Evolutionary conservation across 148 eudicot genomes (phyloP), one percentile per base, ranked within the genome.

Genomic region (Amaranthus palmeri): DNA sequence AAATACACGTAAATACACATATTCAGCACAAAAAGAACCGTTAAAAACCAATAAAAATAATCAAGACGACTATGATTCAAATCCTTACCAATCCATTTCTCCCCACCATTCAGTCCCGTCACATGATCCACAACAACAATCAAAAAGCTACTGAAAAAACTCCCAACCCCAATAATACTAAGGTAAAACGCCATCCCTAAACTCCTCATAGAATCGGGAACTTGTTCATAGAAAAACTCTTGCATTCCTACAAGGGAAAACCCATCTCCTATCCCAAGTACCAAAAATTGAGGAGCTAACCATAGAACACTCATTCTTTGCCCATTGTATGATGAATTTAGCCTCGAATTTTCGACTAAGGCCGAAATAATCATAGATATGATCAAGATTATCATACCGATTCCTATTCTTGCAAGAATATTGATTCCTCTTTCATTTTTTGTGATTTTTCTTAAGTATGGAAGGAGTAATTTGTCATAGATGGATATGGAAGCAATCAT

Each of bases 171-270:
- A 3, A 79, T 71, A 7, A 85, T 86, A 63, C 91, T 82, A 0
- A 87, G 81, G 53, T 87, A 89, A 17, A 89, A 67, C 1, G 83
- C 95, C 63, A 89, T 79, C 5, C 93, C 93, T 13, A 85, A 44
- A 64, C 93, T 85, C 66, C 91, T 82, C 93, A 89, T 89, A 0
- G 89, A 77, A 18, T 89, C 86, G 0, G 95, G 95, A 13, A 89
- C 89, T 66, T 89, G 88, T 40, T 87, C 89, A 42, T 87, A 89
- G 68, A 84, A 87, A 15, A 79, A 89, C 83, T 89, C 91, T 72
- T 89, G 95, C 76, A 89, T 59, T 2, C 95, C 95, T 1, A 87
- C 89, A 0, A 89, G 72, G 4, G 85, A 77, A 56, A 89, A 84
- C 40, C 86, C 86, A 57, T 89, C 91, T 12, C 80, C 95, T 0